phyloP scores from a whole-genome alignment of 2,329 filamentous ascomycete species.

The Orbilia ellipsospora region DNA sequence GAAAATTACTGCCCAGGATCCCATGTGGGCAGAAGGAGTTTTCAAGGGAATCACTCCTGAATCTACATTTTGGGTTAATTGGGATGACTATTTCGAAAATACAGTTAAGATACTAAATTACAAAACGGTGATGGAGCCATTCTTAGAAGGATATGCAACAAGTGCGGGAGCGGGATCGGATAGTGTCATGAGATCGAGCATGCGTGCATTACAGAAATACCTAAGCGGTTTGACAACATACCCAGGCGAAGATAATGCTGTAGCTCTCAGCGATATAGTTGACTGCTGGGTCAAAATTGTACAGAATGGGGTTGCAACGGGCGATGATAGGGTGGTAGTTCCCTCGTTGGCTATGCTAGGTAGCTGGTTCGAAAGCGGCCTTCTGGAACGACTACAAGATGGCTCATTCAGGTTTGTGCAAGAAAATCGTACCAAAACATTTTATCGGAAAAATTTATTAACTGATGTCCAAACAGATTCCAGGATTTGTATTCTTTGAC shows the following conservation, averaged over 20 bases:
- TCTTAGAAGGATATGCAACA: conserved; percentile 76
- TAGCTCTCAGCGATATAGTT: conserved; percentile 61
- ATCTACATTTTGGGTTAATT: conserved; percentile 62
- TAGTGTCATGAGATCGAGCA: conserved; percentile 75
- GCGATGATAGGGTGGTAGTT: conserved; percentile 76
- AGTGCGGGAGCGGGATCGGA: conserved; percentile 83
- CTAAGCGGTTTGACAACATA: conserved; percentile 60
- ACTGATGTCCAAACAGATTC: conserved; percentile 62
- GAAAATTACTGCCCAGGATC: conserved; percentile 62
- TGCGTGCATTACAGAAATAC: conserved; percentile 72
- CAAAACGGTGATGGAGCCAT: conserved; percentile 62
- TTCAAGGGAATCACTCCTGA: conserved; percentile 54
- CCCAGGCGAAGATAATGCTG: conserved; percentile 61
- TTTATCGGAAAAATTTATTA: neutral
- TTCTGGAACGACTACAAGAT: conserved; percentile 64
- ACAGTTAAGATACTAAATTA: conserved; percentile 67
- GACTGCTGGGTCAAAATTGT: conserved; percentile 60
- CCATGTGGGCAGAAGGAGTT: conserved; percentile 33
- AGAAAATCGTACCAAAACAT: neutral
- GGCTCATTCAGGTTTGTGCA: conserved; percentile 42
- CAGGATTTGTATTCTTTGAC: conserved; percentile 75
- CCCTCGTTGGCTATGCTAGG: conserved; percentile 69
- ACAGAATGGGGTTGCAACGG: conserved; percentile 59
- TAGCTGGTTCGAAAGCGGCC: conserved; percentile 69
- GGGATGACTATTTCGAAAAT: conserved; percentile 69